Percentiles rank a stretch among this genome's conserved stretches.
phyloP scores from a whole-genome alignment of 2,329 filamentous ascomycete genomes.

The Gaeumannomyces sp. region DNA sequence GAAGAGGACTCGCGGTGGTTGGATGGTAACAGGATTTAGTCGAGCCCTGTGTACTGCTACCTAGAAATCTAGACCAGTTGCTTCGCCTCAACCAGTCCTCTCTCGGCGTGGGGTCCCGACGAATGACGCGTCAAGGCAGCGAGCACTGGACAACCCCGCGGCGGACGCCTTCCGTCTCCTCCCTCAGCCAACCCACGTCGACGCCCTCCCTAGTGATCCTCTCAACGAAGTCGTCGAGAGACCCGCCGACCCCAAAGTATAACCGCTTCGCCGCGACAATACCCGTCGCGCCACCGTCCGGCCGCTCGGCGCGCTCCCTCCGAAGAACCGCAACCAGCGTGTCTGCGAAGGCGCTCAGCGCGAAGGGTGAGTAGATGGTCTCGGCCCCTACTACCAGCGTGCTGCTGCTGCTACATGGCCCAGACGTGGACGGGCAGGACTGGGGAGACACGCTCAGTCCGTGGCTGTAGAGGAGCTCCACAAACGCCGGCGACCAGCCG shows the following conservation, averaged over 20 bases:
- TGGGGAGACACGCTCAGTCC: slow-evolving; percentile 15
- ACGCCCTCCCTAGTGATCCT: slow-evolving; percentile 43
- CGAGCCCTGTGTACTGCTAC: neutral
- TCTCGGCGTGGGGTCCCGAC: neutral
- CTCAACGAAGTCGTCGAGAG: slow-evolving; percentile 66
- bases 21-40: neutral
- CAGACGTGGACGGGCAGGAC: slow-evolving; percentile 3
- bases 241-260: slow-evolving; percentile 81
- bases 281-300: slow-evolving; percentile 46
- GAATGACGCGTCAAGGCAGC: slow-evolving; percentile 22
- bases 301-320: slow-evolving; percentile 31
- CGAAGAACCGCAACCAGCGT: slow-evolving; percentile 55
- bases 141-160: slow-evolving; percentile 52
- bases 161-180: slow-evolving; percentile 55
- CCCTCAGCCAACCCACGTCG: slow-evolving; percentile 43
- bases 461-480: slow-evolving; percentile 46
- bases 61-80: neutral
- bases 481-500: slow-evolving; percentile 63
- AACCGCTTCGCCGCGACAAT: slow-evolving; percentile 71
- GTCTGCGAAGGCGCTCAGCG: slow-evolving; percentile 61
- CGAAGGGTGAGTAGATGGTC: slow-evolving; percentile 76
- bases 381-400: slow-evolving; percentile 66
- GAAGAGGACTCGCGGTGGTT: too few species aligned
- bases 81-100: neutral
- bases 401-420: slow-evolving; percentile 15